Evolutionary conservation across 2,329 filamentous ascomycete genomes (phyloP), one percentile per base, ranked within the genome.

Genomic region (Davidsoniella neocaledoniae): DNA sequence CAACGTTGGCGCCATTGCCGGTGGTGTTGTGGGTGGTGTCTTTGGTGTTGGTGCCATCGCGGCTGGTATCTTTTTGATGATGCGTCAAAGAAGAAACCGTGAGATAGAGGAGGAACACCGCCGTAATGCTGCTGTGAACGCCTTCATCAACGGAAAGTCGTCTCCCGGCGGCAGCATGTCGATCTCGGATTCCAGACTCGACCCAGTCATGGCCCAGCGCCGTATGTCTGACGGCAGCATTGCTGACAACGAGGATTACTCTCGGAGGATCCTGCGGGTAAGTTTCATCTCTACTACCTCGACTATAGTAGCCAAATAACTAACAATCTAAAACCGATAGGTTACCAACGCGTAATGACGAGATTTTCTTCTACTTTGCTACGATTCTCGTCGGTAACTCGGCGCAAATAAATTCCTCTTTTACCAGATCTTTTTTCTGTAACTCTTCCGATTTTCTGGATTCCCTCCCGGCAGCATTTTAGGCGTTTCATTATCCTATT

Each of bases 191-290:
- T 81, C 84, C 40, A 79, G 90, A 50, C 77, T 95, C 51, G 90
- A 96, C 56, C 86, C 87, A 6, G 80, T 87, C 56, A 81, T 93
- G 74, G 81, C 82, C 52, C 77, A 87, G 58, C 75, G 86, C 61
- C 78, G 88, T 65, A 76, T 90, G 68, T 95, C 90, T 66, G 86
- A 91, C 60, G 90, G 90, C 57, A 95, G 88, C 65, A 95, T 96
- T 64, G 90, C 88, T 48, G 90, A 96, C 64, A 93, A 95, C 66
- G 80, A 94, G 66, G 90, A 96, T 64, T 96, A 94, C 68, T 95
- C 90, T 55, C 79, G 90, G 68, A 83, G 85, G 68, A 95, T 96
- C 66, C 76, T 96, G 61, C 85, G 93, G 79, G 90, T 94, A 74
- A 57, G 76, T 68, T 23, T 5, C 6, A 17, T 17, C 1, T 26